Conservation (phyloP, 208 protist genomes). For the Herpetomonas samuelpessoai region DNA sequence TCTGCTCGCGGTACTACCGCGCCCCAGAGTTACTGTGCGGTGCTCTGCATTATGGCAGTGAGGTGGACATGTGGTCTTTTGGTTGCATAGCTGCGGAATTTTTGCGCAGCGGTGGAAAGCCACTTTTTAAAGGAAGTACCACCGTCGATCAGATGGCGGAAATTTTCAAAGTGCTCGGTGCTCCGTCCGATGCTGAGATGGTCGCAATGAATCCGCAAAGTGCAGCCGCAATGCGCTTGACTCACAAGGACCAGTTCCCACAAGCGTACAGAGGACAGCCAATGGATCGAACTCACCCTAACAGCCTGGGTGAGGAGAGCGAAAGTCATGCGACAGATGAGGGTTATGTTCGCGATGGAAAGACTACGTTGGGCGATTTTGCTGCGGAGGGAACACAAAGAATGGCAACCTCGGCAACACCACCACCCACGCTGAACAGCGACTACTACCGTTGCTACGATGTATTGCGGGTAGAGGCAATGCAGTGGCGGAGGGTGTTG, state of each 20-base stretch:
- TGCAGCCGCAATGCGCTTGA: constrained; percentile 69
- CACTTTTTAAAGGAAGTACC: constrained; percentile 91
- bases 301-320: too few species aligned
- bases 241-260: constrained; percentile 22
- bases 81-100: constrained; percentile 97
- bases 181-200: constrained; percentile 91
- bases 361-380: too few species aligned
- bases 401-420: too few species aligned
- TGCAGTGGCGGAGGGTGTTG: constrained; percentile 94
- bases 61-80: constrained; percentile 92
- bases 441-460: constrained; percentile 82
- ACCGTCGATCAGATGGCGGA: constrained; percentile 97
- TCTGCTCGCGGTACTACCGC: constrained; percentile 95
- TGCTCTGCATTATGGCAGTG: constrained; percentile 75
- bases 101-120: constrained; percentile 56
- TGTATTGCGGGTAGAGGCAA: constrained; percentile 95
- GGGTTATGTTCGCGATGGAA: too few species aligned
- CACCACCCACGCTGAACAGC: background rate
- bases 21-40: constrained; percentile 94
- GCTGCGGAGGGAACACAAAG: too few species aligned
- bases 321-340: too few species aligned
- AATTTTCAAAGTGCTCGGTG: constrained; percentile 96
- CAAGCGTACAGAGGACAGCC: too few species aligned
- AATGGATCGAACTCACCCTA: too few species aligned
- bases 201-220: constrained; percentile 96